phyloP scores from a whole-genome alignment of 2,329 filamentous ascomycete genomes.

The Parastagonospora nodorum region DNA sequence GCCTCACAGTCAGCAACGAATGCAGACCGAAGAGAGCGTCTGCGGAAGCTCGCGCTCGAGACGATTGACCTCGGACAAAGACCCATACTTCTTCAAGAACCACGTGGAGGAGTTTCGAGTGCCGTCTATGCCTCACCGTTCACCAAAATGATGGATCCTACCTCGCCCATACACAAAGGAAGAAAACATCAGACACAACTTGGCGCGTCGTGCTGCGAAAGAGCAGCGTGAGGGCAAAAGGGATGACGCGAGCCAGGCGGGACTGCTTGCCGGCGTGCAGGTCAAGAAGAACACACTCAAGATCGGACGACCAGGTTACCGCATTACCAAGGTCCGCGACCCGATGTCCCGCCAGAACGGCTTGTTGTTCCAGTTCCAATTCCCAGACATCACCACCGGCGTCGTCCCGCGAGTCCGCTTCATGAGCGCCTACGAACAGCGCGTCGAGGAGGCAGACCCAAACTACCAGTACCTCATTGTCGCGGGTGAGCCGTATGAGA shows the following conservation, averaged over 20 bases:
- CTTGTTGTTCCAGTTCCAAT: constrained; percentile 93
- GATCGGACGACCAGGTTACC: constrained; percentile 95
- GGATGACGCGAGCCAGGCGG: constrained; percentile 70
- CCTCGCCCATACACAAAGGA: constrained; percentile 97
- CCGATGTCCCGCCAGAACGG: constrained; percentile 87
- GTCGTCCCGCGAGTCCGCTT: constrained; percentile 85
- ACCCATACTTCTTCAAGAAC: constrained; percentile 99
- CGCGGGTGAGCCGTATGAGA: constrained; percentile 97
- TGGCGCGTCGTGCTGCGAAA: constrained; percentile 91
- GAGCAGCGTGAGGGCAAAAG: constrained; percentile 88
- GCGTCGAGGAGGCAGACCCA: constrained; percentile 88
- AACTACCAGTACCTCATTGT: constrained; percentile 93
- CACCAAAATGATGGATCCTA: constrained; percentile 99
- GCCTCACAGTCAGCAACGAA: constrained; percentile 93
- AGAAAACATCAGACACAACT: constrained; percentile 99
- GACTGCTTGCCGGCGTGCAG: constrained; percentile 70
- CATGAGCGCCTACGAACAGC: constrained; percentile 98
- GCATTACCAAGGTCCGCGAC: constrained; percentile 95
- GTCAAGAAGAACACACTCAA: constrained; percentile 86
- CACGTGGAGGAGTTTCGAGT: constrained; percentile 98
- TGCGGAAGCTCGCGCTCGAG: constrained; percentile 97
- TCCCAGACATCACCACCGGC: constrained; percentile 82
- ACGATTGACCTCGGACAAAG: constrained; percentile 99
- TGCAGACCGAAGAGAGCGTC: constrained; percentile 93
- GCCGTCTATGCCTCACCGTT: constrained; percentile 92